Evolutionary conservation across 2,329 filamentous ascomycete species (phyloP).

Genomic region (Botryosphaeria agaves): DNA sequence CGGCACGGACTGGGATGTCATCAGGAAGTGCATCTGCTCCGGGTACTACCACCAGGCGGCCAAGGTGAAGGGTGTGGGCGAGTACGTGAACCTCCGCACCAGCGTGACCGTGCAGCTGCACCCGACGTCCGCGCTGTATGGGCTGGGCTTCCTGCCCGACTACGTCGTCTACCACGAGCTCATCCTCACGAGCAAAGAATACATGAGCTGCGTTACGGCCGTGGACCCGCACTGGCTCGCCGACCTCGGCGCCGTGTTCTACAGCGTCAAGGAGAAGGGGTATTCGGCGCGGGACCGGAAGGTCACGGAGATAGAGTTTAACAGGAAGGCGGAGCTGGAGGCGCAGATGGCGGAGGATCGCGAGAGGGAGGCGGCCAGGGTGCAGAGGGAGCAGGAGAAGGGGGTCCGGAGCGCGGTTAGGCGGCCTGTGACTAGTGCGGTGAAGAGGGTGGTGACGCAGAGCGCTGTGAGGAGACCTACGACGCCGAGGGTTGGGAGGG

Average conservation of each 20-base stretch:
- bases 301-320: slow-evolving; percentile 82
- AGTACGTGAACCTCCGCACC: slow-evolving; percentile 92
- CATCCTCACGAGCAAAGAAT: slow-evolving; percentile 91
- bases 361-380: slow-evolving; percentile 41
- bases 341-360: slow-evolving; percentile 81
- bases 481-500: slow-evolving; percentile 11
- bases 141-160: slow-evolving; percentile 81
- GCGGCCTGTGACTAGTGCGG: slow-evolving; percentile 9
- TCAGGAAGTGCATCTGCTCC: slow-evolving; percentile 90
- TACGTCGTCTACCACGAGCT: slow-evolving; percentile 98
- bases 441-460: slow-evolving; percentile 15
- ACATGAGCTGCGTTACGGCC: slow-evolving; percentile 91
- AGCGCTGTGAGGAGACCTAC: slow-evolving; percentile 24
- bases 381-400: slow-evolving; percentile 16
- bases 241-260: slow-evolving; percentile 91
- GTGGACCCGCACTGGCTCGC: slow-evolving; percentile 97
- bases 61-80: slow-evolving; percentile 86
- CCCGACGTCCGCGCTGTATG: slow-evolving; percentile 84
- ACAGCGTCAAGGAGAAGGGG: slow-evolving; percentile 93
- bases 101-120: slow-evolving; percentile 89
- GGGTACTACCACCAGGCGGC: slow-evolving; percentile 98
- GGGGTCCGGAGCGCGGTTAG: slow-evolving; percentile 10
- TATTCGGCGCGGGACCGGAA: slow-evolving; percentile 77
- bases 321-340: slow-evolving; percentile 83
- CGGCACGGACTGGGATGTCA: slow-evolving; percentile 92